A percentile compares a stretch with the other conserved stretches of the same genome.
These are phyloP conservation scores for Pleurotus salmoneostramineus DNA, from an alignment of 768 basidiomycete species.

Conservation along the genomic window DNA sequence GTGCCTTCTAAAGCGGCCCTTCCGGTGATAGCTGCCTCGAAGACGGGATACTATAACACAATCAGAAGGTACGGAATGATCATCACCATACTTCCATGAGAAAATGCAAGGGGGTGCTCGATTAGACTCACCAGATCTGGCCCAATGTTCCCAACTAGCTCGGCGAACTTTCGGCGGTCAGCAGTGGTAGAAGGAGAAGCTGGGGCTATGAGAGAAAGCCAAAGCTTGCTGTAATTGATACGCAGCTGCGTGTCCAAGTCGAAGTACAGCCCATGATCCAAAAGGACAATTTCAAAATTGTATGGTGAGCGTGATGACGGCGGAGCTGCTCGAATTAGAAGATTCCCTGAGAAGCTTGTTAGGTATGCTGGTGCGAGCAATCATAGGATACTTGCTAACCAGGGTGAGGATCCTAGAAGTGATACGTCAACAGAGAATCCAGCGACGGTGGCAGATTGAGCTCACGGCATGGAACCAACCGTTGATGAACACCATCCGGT, in stretches of 20 bases:
- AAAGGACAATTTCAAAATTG: constrained; percentile 93
- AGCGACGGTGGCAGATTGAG: constrained; percentile 6
- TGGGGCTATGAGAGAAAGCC: constrained; percentile 82
- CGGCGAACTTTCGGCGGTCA: constrained; percentile 83
- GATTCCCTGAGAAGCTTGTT: constrained; percentile 55
- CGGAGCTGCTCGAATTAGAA: constrained; percentile 80
- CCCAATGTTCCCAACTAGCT: constrained; percentile 86
- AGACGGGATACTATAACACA: constrained; percentile 73
- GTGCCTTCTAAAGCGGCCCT: constrained; percentile 68
- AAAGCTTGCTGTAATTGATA: constrained; percentile 82
- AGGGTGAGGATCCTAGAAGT: constrained; percentile 77
- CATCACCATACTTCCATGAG: neutral
- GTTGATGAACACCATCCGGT: constrained; percentile 92
- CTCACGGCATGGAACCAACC: constrained; percentile 85
- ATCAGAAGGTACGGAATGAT: neutral
- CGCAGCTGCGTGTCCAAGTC: constrained; percentile 80
- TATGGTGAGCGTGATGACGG: constrained; percentile 67
- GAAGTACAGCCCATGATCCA: constrained; percentile 95
- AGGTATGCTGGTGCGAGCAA: neutral
- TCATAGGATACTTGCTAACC: constrained; percentile 34
- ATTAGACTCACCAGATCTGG: constrained; percentile 68
- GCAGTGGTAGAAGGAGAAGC: constrained; percentile 60
- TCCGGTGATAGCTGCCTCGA: constrained; percentile 94
- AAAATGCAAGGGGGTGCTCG: constrained; percentile 3
- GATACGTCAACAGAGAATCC: neutral